phyloP scores from a whole-genome alignment of 2,329 filamentous ascomycete species.

The Talaromyces sp. region DNA sequence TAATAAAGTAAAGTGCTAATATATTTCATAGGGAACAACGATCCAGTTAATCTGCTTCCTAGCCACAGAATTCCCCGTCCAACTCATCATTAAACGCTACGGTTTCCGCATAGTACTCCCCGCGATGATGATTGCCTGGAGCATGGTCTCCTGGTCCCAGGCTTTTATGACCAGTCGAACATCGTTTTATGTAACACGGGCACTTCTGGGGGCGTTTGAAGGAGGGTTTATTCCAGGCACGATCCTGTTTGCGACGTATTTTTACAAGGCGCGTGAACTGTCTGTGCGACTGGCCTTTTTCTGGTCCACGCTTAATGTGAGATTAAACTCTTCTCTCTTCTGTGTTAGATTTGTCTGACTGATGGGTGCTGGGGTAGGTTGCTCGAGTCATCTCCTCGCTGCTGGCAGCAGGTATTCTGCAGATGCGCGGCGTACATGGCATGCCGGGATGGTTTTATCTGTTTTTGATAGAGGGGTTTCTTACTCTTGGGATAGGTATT shows the following conservation, averaged over 20 bases:
- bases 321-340: not conserved
- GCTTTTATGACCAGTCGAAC: slow-evolving; percentile 40
- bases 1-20: not conserved
- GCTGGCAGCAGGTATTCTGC: slow-evolving; percentile 32
- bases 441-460: slow-evolving; percentile 47
- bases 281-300: slow-evolving; percentile 52
- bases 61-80: slow-evolving; percentile 52
- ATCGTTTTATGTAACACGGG: slow-evolving; percentile 34
- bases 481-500: slow-evolving; percentile 52
- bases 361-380: not conserved
- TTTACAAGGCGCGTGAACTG: slow-evolving; percentile 63
- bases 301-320: slow-evolving; percentile 10
- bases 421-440: slow-evolving; percentile 27
- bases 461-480: slow-evolving; percentile 53
- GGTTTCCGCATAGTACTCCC: slow-evolving; percentile 56
- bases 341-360: not conserved
- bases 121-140: slow-evolving; percentile 50
- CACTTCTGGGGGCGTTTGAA: slow-evolving; percentile 40
- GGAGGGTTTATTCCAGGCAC: slow-evolving; percentile 61
- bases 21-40: slow-evolving; percentile 37
- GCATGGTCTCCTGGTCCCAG: slow-evolving; percentile 44
- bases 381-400: slow-evolving; percentile 28
- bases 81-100: slow-evolving; percentile 52
- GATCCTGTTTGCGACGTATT: slow-evolving; percentile 56
- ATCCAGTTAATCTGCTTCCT: slow-evolving; percentile 54